phyloP scores from a whole-genome alignment of 1,284 basidiomycete species.

The Ceratobasidium sp. region DNA sequence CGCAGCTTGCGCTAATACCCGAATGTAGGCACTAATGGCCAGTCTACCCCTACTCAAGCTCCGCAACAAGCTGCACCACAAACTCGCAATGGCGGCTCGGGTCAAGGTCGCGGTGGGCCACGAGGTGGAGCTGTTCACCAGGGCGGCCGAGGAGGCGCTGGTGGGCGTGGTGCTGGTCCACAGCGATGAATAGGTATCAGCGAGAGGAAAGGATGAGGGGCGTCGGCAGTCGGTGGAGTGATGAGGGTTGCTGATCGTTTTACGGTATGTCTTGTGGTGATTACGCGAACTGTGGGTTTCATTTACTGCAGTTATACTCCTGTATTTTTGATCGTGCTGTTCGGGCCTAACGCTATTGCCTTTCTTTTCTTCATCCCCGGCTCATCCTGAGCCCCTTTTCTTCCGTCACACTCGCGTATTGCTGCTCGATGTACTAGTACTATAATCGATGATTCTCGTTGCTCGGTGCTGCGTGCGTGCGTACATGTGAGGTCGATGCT shows the following conservation, averaged over 20 bases:
- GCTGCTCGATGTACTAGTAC: conserved; percentile 28
- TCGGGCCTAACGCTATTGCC: conserved; percentile 37
- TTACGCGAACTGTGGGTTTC: conserved; percentile 39
- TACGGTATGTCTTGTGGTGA: conserved; percentile 33
- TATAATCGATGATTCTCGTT: conserved; percentile 25
- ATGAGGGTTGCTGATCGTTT: not conserved
- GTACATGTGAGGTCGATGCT: not conserved
- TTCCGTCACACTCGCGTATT: conserved; percentile 37
- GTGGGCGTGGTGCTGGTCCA: conserved; percentile 35
- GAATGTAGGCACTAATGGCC: conserved; percentile 20
- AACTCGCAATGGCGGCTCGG: conserved; percentile 31
- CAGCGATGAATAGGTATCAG: conserved; percentile 6
- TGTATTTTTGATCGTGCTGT: conserved; percentile 36
- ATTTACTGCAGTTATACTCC: conserved; percentile 28
- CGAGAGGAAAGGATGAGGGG: not conserved
- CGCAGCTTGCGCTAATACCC: not conserved
- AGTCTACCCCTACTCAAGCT: not conserved
- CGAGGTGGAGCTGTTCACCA: conserved; percentile 26
- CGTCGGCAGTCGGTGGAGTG: not conserved
- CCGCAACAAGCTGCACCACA: conserved; percentile 5
- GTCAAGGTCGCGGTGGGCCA: conserved; percentile 28
- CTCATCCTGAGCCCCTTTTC: conserved; percentile 3
- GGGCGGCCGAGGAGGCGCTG: conserved; percentile 27
- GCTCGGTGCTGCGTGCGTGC: not conserved
- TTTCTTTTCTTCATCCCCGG: conserved; percentile 28